Evolutionary conservation across 305 asterid genomes (phyloP).

Genomic region (Ruellia speciosa): DNA sequence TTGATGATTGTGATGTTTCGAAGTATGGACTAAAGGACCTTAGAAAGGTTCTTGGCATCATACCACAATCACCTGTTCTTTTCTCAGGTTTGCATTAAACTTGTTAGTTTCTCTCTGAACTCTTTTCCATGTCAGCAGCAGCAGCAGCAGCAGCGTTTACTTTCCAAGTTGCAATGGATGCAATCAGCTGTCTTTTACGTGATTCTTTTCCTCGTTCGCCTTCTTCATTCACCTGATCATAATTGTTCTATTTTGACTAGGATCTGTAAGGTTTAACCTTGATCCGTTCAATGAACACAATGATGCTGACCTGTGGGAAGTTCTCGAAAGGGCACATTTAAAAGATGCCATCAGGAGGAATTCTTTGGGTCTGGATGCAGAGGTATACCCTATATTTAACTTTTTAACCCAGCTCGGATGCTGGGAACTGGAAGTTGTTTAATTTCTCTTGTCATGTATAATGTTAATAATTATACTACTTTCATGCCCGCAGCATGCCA

Average conservation of each 20-base stretch:
- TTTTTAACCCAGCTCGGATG: background rate
- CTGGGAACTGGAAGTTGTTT: background rate
- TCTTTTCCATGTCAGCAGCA: background rate
- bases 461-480: background rate
- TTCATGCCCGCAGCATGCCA: background rate
- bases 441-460: background rate
- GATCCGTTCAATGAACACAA: conserved; percentile 93
- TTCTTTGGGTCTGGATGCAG: conserved; percentile 73
- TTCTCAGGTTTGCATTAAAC: conserved; percentile 57
- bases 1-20: conserved; percentile 59
- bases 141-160: background rate
- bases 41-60: conserved; percentile 73
- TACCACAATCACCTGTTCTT: conserved; percentile 88
- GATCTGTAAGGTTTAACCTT: conserved; percentile 87
- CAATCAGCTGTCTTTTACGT: background rate
- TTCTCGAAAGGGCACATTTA: conserved; percentile 87
- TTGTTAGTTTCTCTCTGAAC: background rate
- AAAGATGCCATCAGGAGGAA: conserved; percentile 85
- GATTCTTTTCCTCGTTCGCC: background rate
- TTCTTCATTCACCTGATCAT: background rate
- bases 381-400: conserved; percentile 38
- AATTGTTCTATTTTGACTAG: conserved; percentile 31
- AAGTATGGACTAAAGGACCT: conserved; percentile 70
- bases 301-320: conserved; percentile 95
- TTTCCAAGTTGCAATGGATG: background rate